Conservation (phyloP, 2,329 filamentous ascomycete genomes). For the Stemphylium beticola region DNA sequence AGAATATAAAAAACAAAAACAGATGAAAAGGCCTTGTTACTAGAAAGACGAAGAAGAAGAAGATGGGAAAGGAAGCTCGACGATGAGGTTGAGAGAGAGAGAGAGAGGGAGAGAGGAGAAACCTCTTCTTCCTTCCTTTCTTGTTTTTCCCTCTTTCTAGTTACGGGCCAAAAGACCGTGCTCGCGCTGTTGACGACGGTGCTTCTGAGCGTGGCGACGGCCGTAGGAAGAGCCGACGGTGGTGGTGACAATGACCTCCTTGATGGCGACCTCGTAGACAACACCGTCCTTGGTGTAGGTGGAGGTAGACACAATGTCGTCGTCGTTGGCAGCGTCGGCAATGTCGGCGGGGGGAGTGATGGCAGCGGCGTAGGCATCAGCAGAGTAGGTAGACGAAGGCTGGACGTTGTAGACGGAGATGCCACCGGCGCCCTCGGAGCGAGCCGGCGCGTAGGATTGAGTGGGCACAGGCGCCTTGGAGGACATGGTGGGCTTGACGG, state of each 20-base stretch:
- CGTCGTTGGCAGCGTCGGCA: constrained; percentile 7
- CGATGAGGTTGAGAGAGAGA: not conserved
- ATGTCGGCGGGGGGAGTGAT: constrained; percentile 32
- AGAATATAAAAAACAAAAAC: too few species aligned
- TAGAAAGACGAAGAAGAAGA: not conserved
- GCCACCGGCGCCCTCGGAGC: constrained; percentile 38
- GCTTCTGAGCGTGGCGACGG: constrained; percentile 30
- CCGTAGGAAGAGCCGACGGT: constrained; percentile 38
- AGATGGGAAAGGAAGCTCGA: not conserved
- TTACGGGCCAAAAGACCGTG: constrained; percentile 21
- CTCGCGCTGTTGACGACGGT: constrained; percentile 34
- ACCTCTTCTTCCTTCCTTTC: not conserved
- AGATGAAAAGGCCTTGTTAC: too few species aligned
- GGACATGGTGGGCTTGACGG: constrained; percentile 24
- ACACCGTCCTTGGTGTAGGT: constrained; percentile 52
- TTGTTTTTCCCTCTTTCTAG: constrained; percentile 7
- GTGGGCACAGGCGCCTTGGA: constrained; percentile 37
- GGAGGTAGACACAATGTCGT: constrained; percentile 46
- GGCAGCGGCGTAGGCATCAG: constrained; percentile 9
- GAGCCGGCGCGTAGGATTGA: constrained; percentile 43
- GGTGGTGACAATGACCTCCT: constrained; percentile 52
- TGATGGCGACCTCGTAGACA: constrained; percentile 54
- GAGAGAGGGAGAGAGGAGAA: not conserved
- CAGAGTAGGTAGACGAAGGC: constrained; percentile 18
- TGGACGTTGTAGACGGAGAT: constrained; percentile 42